phyloP scores from a whole-genome alignment of 257 asterid genomes.

The Plantago major region DNA sequence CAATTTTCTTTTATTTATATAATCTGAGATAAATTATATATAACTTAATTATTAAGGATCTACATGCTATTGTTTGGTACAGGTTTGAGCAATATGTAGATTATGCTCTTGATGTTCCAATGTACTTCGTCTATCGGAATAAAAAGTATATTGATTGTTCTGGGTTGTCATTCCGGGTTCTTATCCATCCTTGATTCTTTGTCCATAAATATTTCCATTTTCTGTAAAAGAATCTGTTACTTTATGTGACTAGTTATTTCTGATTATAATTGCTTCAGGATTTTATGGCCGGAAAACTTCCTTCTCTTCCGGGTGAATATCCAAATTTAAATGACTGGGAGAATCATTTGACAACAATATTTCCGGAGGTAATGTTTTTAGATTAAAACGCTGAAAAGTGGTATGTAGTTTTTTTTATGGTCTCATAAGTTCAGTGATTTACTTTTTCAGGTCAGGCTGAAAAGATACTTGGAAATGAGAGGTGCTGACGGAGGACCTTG shows the following conservation, averaged over 20 bases:
- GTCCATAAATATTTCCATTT: conserved; percentile 1
- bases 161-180: conserved; percentile 91
- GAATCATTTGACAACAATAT: conserved; percentile 94
- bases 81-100: conserved; percentile 98
- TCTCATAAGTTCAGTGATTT: conserved; percentile 13
- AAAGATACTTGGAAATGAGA: conserved; percentile 95
- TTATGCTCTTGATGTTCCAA: conserved; percentile 96
- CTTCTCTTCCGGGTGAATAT: conserved; percentile 81
- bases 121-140: conserved; percentile 94
- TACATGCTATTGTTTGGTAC: conserved; percentile 27
- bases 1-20: not conserved
- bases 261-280: conserved; percentile 48
- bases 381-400: conserved; percentile 20
- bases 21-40: conserved; percentile 3
- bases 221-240: conserved; percentile 4
- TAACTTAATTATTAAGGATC: conserved; percentile 13
- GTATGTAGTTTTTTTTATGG: conserved; percentile 14
- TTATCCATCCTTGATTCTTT: conserved; percentile 25
- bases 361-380: conserved; percentile 69
- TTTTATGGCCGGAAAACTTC: conserved; percentile 91
- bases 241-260: conserved; percentile 8
- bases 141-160: conserved; percentile 73
- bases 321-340: conserved; percentile 96
- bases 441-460: conserved; percentile 80
- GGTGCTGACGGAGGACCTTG: conserved; percentile 99